Conservation (phyloP, 1,284 basidiomycete species). For the Marasmius fiardii region DNA sequence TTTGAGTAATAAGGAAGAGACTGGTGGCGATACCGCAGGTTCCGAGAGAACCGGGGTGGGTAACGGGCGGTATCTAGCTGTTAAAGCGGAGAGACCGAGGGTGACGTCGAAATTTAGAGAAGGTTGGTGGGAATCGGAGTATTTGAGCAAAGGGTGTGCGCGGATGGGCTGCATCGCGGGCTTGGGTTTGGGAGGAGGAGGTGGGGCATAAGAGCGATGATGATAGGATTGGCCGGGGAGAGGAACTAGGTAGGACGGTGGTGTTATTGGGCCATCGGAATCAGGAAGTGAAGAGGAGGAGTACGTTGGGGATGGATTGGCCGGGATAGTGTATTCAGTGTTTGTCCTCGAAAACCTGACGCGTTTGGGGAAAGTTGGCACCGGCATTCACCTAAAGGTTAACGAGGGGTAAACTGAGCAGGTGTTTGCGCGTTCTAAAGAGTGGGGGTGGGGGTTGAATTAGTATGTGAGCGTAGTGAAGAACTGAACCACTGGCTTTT, state of each 20-base stretch:
- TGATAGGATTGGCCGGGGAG: slow-evolving; percentile 16
- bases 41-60: slow-evolving; percentile 25
- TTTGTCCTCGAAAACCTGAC: background rate
- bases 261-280: slow-evolving; percentile 23
- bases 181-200: background rate
- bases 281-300: slow-evolving; percentile 17
- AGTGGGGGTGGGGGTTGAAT: too few relatives aligned
- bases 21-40: slow-evolving; percentile 32
- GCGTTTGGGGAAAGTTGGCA: background rate
- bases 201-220: slow-evolving; percentile 14
- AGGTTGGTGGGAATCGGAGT: slow-evolving; percentile 23
- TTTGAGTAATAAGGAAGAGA: slow-evolving; percentile 24
- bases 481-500: too few relatives aligned
- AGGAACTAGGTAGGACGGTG: slow-evolving; percentile 21
- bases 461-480: too few relatives aligned
- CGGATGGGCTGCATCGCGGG: slow-evolving; percentile 4
- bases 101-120: slow-evolving; percentile 26
- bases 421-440: too few relatives aligned
- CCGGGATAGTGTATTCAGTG: background rate
- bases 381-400: background rate
- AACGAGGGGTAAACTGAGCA: too few relatives aligned
- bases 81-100: slow-evolving; percentile 25
- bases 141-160: slow-evolving; percentile 29
- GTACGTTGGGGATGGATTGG: background rate
- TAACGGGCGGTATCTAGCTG: slow-evolving; percentile 24